Evolutionary conservation across 306 rosid genomes (phyloP).

Genomic region (Fagus sylvatica): DNA sequence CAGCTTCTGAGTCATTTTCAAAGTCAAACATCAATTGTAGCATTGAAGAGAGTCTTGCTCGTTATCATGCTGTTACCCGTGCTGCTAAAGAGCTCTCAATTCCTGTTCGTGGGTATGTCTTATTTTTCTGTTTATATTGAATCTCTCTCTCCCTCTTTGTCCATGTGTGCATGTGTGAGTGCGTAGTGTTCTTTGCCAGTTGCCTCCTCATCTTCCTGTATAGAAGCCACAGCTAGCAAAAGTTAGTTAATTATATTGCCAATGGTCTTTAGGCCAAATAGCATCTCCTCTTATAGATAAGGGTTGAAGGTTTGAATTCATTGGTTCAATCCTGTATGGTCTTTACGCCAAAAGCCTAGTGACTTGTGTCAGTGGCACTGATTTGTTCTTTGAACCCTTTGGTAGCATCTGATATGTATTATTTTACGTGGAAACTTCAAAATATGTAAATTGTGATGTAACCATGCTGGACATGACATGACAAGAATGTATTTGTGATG

Average conservation of each 20-base stretch:
- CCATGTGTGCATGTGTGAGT: not conserved
- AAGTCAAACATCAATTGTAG: conserved; percentile 86
- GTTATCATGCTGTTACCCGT: conserved; percentile 64
- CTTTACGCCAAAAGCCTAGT: no score
- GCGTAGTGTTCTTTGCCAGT: not conserved
- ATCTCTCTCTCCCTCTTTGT: conserved; percentile 6
- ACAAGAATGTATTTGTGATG: no score
- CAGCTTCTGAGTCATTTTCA: conserved; percentile 93
- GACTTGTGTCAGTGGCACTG: no score
- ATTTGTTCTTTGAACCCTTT: no score
- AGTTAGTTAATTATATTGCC: not conserved
- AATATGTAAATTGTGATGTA: no score
- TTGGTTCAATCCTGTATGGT: no score
- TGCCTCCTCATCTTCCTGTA: not conserved
- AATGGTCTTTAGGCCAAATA: not conserved
- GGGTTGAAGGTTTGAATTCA: no score
- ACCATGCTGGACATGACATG: no score
- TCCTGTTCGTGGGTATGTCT: conserved; percentile 84
- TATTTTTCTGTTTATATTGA: conserved; percentile 5
- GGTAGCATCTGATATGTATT: no score
- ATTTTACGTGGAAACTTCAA: no score
- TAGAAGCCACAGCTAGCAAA: not conserved
- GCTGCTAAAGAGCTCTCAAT: conserved; percentile 76
- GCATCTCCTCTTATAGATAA: not conserved
- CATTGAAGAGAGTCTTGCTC: conserved; percentile 76